Conservation (phyloP, 2,329 filamentous ascomycete species). For the Neurospora sp. region DNA sequence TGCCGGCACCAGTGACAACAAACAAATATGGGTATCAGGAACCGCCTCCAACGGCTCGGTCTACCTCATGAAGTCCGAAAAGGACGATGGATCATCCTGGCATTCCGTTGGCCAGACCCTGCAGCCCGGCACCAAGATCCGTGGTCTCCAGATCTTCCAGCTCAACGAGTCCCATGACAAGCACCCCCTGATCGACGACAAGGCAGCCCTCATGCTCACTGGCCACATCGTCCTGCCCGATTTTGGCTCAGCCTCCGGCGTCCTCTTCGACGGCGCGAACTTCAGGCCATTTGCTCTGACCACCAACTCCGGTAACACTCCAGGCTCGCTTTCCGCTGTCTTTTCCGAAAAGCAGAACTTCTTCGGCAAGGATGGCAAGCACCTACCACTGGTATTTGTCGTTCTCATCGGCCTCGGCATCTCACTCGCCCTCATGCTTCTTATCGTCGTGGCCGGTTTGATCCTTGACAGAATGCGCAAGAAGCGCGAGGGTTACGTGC, state of each 20-base stretch:
- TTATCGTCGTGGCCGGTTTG: conserved; percentile 67
- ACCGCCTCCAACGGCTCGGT: conserved; percentile 55
- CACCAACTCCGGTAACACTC: conserved; percentile 50
- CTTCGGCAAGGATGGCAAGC: conserved; percentile 49
- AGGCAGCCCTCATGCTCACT: conserved; percentile 72
- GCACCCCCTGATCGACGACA: conserved; percentile 52
- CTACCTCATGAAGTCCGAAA: conserved; percentile 67
- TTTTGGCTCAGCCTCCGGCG: conserved; percentile 77
- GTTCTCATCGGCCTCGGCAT: conserved; percentile 76
- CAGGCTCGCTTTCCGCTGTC: conserved; percentile 68
- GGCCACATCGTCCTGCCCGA: conserved; percentile 66
- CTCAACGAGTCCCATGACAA: conserved; percentile 58
- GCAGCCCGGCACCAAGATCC: conserved; percentile 56
- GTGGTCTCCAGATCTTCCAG: conserved; percentile 72
- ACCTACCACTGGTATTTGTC: conserved; percentile 65
- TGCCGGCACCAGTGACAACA: conserved; percentile 60
- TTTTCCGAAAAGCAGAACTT: conserved; percentile 77
- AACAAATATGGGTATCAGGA: conserved; percentile 76
- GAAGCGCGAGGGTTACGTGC: conserved; percentile 68
- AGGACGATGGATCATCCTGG: conserved; percentile 57
- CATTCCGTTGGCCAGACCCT: conserved; percentile 54
- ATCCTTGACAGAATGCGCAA: conserved; percentile 67
- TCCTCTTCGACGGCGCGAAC: conserved; percentile 73
- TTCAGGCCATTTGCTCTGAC: conserved; percentile 76
- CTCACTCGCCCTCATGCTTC: conserved; percentile 64